Evolutionary conservation across 2,329 filamentous ascomycete species (phyloP), one percentile per base, ranked within the genome.

Genomic region (Pezicula radicicola): DNA sequence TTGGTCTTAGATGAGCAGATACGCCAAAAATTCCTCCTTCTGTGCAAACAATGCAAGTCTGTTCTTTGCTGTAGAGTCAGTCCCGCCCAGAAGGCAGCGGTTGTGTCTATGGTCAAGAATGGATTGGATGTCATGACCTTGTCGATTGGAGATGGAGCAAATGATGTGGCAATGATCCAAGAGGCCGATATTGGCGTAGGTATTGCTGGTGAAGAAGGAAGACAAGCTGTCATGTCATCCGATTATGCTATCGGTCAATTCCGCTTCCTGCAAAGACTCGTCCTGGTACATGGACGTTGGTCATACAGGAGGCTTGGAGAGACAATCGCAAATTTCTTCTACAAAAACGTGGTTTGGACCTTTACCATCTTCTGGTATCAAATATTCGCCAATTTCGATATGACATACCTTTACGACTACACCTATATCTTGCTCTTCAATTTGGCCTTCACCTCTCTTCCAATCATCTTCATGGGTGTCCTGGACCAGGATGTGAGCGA

Each of bases 291-390:
- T 67, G 92, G 92, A 53, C 84, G 92, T 53, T 97, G 92, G 90
- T 96, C 91, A n/a, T 99, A 99, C 73, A 84, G 93, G 49, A 85
- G 94, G 62, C 75, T 99, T 68, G 91, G 88, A 28, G 94, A 99
- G 75, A 89, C 87, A 44, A 97, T 95, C 64, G 91, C 91, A 69
- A 99, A 99, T 70, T 99, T 99, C 79, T 99, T 99, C 78, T 99
- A 97, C 83, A 99, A 99, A 87, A 99, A 97, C 75, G 88, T 99
- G 72, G 88, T 97, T 48, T 99, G 94, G 94, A 94, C 91, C 1
- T 93, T 97, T 66, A 83, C 88, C 41, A 88, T 99, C 53, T 97
- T 97, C 79, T 97, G 93, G 93, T 99, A 89, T 72, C 91, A 95
- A 68, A 90, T 96, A 50, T 99, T 88, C 72, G 91, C 89, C 76